phyloP scores from a whole-genome alignment of 768 basidiomycete species.

The Suillus hirtellus region DNA sequence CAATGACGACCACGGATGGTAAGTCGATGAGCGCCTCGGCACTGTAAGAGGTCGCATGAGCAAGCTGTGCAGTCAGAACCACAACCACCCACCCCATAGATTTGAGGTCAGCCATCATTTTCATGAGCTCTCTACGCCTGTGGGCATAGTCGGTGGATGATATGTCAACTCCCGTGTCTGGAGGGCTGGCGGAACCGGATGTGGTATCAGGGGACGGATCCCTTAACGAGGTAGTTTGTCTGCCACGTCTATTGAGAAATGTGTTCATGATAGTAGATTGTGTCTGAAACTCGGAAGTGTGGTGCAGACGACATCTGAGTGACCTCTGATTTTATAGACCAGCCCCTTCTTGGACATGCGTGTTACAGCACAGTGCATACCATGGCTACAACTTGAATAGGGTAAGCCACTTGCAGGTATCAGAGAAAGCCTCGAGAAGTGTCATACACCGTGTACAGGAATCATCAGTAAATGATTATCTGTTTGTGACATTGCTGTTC shows the following conservation, averaged over 20 bases:
- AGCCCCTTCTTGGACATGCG: background rate
- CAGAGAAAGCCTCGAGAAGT: background rate
- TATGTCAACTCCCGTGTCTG: slow-evolving; percentile 15
- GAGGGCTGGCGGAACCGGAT: slow-evolving; percentile 1
- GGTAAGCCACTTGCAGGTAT: background rate
- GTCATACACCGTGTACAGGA: background rate
- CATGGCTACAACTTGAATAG: background rate
- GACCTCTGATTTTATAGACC: background rate
- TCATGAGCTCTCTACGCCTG: slow-evolving; percentile 40
- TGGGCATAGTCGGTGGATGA: slow-evolving; percentile 41
- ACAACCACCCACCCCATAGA: slow-evolving; percentile 32
- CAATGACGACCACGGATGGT: slow-evolving; percentile 51
- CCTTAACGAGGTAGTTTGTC: background rate
- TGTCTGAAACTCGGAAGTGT: background rate
- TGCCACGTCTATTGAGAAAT: background rate
- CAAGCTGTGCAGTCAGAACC: background rate
- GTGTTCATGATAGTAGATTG: background rate
- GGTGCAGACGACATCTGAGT: background rate
- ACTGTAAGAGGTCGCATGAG: slow-evolving; percentile 23
- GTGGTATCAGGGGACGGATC: background rate
- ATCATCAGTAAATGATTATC: background rate
- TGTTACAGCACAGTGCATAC: background rate
- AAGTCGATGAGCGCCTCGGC: slow-evolving; percentile 48
- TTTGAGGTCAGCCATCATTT: slow-evolving; percentile 37
- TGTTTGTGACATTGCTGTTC: too few species aligned